Percentiles rank a stretch among this genome's conserved stretches.
These are phyloP conservation scores for Cystobasidium tubakii DNA, from an alignment of 768 basidiomycete species.

Conservation along the genomic window DNA sequence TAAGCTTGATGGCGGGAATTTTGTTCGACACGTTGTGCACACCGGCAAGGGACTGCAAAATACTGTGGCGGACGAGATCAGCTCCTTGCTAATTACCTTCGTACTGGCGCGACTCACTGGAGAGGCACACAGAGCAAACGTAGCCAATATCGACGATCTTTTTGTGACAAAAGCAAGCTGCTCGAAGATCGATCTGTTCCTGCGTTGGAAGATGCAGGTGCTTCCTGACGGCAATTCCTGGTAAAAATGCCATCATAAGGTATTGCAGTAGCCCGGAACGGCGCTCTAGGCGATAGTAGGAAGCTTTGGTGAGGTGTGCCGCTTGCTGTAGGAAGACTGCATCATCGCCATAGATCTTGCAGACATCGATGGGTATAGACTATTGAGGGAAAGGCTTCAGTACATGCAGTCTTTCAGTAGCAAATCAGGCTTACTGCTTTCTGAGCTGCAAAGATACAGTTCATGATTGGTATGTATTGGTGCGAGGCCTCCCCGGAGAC, in stretches of 20 bases:
- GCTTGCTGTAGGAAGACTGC: constrained; percentile 97
- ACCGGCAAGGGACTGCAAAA: constrained; percentile 44
- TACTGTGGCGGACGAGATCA: constrained; percentile 35
- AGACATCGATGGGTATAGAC: constrained; percentile 96
- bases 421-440: constrained; percentile 64
- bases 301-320: constrained; percentile 86
- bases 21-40: constrained; percentile 45
- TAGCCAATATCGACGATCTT: constrained; percentile 93
- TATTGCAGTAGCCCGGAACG: constrained; percentile 86
- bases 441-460: constrained; percentile 96
- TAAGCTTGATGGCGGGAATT: constrained; percentile 41
- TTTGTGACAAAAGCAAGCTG: constrained; percentile 98
- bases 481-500: constrained; percentile 83
- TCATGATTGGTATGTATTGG: constrained; percentile 98
- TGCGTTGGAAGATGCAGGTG: constrained; percentile 79
- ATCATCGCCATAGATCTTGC: constrained; percentile 75
- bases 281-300: constrained; percentile 76
- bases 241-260: constrained; percentile 77
- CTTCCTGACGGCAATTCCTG: constrained; percentile 65
- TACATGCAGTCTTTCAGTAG: background rate
- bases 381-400: constrained; percentile 47
- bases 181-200: constrained; percentile 91
- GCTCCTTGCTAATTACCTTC: background rate
- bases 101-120: constrained; percentile 59
- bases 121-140: constrained; percentile 96